These are phyloP conservation scores for Hypoxylon perforatum DNA, from an alignment of 495 filamentous ascomycete genomes.

Conservation along the genomic window DNA sequence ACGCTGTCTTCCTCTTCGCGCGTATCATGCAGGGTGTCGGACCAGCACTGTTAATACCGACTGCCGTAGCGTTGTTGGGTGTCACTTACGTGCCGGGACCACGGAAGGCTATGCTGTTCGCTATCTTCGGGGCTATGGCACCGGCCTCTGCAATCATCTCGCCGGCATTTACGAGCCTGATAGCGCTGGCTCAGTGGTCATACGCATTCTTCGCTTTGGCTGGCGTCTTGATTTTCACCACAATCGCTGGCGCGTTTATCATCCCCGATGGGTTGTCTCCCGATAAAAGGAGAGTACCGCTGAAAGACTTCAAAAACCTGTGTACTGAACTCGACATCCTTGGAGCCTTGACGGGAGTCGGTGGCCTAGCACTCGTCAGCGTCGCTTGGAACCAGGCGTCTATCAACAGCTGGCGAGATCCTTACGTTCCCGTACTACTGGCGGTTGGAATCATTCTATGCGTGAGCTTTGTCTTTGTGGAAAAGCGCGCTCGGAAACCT, in stretches of 20 bases:
- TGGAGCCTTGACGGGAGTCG: conserved; percentile 64
- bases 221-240: conserved; percentile 56
- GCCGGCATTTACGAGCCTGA: conserved; percentile 61
- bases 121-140: conserved; percentile 72
- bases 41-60: conserved; percentile 70
- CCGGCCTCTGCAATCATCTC: conserved; percentile 68
- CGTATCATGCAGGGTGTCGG: conserved; percentile 73
- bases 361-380: conserved; percentile 67
- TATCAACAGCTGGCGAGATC: conserved; percentile 65
- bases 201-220: conserved; percentile 71
- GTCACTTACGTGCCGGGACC: conserved; percentile 63
- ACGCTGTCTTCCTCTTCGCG: conserved; percentile 66
- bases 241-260: conserved; percentile 54
- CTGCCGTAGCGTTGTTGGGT: conserved; percentile 70
- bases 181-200: conserved; percentile 71
- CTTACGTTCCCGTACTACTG: conserved; percentile 65
- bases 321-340: conserved; percentile 60
- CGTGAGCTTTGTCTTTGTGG: conserved; percentile 62
- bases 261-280: conserved; percentile 65
- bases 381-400: conserved; percentile 72
- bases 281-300: conserved; percentile 16
- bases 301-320: conserved; percentile 34
- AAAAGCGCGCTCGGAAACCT: conserved; percentile 60
- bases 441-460: conserved; percentile 64
- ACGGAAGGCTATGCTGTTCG: conserved; percentile 73